Evolutionary conservation across 2,329 filamentous ascomycete species (phyloP).

Genomic region (Penicillium griseofulvum): DNA sequence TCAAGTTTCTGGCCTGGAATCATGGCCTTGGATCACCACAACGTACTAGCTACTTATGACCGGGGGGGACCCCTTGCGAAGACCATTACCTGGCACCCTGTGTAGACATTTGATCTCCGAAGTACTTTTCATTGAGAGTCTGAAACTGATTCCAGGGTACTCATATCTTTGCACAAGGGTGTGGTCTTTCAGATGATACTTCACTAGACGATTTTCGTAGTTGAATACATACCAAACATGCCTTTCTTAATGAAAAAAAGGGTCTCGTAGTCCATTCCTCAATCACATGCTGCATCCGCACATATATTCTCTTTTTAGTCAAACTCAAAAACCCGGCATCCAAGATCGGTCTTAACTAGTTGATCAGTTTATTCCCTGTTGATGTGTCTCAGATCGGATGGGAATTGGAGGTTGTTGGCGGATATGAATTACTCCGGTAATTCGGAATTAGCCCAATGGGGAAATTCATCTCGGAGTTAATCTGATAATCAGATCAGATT

Average conservation of each 20-base stretch:
- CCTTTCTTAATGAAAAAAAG: no score
- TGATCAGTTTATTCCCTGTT: not conserved
- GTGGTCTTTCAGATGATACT: not conserved
- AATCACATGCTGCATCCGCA: not conserved
- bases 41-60: slow-evolving; percentile 31
- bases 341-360: not conserved
- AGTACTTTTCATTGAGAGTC: not conserved
- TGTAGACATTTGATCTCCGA: not conserved
- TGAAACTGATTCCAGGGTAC: not conserved
- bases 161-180: not conserved
- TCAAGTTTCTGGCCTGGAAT: slow-evolving; percentile 44
- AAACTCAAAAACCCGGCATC: not conserved
- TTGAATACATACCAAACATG: not conserved
- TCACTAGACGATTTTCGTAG: not conserved
- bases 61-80: slow-evolving; percentile 29
- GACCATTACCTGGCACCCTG: slow-evolving; percentile 24
- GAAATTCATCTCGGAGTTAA: not conserved
- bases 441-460: not conserved
- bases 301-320: no score
- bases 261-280: not conserved
- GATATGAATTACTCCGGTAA: not conserved
- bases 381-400: not conserved
- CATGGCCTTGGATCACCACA: slow-evolving; percentile 29
- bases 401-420: not conserved
- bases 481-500: slow-evolving; percentile 6